Conservation (phyloP, 129 eudicot species). For the Flaveria trinervia region DNA sequence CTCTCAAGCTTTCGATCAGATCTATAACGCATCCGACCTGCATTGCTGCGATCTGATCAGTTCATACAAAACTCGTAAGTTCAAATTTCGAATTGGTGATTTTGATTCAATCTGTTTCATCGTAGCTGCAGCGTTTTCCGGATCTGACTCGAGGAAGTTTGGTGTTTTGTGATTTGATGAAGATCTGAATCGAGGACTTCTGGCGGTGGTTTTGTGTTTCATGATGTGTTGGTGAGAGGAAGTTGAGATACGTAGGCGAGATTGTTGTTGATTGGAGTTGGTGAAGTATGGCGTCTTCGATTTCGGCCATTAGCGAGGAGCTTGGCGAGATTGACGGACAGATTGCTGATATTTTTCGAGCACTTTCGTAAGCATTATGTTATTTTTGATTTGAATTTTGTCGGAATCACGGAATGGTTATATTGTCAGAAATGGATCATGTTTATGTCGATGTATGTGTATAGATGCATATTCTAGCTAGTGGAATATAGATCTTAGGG, state of each 20-base stretch:
- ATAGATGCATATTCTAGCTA: conserved; percentile 5
- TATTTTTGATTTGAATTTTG: neutral
- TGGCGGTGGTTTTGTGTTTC: conserved; percentile 18
- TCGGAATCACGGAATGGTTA: conserved; percentile 14
- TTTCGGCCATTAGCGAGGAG: conserved; percentile 76
- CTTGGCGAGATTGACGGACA: conserved; percentile 92
- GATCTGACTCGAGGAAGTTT: conserved; percentile 25
- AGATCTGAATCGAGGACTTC: conserved; percentile 23
- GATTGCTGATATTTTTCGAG: conserved; percentile 80
- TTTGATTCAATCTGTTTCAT: conserved; percentile 11
- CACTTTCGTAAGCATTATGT: conserved; percentile 71
- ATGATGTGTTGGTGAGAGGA: conserved; percentile 24
- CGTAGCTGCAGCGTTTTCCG: conserved; percentile 3
- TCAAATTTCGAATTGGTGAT: conserved; percentile 17
- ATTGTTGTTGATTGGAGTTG: conserved; percentile 19
- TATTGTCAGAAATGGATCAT: conserved; percentile 1
- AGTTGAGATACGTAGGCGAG: neutral
- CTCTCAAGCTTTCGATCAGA: conserved; percentile 31
- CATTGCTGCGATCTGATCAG: conserved; percentile 49
- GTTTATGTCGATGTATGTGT: conserved; percentile 7
- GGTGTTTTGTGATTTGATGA: conserved; percentile 21
- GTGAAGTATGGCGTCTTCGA: conserved; percentile 53
- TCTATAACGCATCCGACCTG: conserved; percentile 27
- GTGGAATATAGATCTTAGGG: conserved; percentile 26
- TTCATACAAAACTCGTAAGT: conserved; percentile 13